Percentiles rank a stretch among this genome's conserved stretches.
These are phyloP conservation scores for Penicillium sp. DNA, from an alignment of 2,329 filamentous ascomycete genomes.

Conservation along the genomic window DNA sequence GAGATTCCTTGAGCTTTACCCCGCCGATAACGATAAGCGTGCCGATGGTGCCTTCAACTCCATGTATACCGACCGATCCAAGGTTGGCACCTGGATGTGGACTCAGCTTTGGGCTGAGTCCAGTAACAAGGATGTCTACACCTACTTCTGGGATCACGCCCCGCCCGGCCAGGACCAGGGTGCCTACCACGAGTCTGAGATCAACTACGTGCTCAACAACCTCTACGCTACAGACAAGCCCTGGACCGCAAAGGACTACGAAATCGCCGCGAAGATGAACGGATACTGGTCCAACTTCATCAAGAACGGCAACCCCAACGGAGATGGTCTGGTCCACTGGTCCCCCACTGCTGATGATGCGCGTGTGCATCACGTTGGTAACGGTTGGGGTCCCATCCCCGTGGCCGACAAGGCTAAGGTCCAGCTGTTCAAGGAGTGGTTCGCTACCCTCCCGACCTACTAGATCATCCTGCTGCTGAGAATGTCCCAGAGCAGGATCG, in stretches of 20 bases:
- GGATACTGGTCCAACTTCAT: slow-evolving; percentile 1
- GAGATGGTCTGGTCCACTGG: neutral
- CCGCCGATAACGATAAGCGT: neutral
- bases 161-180: slow-evolving; percentile 2
- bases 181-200: slow-evolving; percentile 4
- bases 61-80: slow-evolving; percentile 1
- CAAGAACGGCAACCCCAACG: neutral
- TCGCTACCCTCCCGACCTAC: neutral
- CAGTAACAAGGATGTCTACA: neutral
- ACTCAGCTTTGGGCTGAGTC: neutral
- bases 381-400: slow-evolving; percentile 1
- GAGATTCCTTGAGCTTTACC: neutral
- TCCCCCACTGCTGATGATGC: neutral
- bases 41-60: neutral
- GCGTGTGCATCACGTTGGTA: neutral
- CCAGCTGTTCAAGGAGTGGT: neutral
- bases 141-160: slow-evolving; percentile 3
- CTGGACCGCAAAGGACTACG: neutral
- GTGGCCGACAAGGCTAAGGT: neutral
- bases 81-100: slow-evolving; percentile 2
- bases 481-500: neutral
- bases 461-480: neutral
- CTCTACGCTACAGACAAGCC: slow-evolving; percentile 1
- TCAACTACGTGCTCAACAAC: slow-evolving; percentile 4
- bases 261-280: neutral